Conservation (phyloP, 257 asterid species). For the Parsonsia alboflavescens region DNA sequence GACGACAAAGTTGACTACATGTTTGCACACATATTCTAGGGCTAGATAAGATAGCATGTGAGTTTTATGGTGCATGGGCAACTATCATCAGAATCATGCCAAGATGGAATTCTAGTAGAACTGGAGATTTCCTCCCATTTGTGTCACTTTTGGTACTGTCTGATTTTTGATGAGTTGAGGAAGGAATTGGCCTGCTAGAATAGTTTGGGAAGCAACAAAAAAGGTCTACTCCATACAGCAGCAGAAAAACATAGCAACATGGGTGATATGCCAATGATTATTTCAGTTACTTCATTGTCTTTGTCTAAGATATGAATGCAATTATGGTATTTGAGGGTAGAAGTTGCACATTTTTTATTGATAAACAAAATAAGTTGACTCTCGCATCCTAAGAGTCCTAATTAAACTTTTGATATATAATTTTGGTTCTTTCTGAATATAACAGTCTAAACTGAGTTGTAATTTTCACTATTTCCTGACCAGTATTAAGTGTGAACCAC, state of each 20-base stretch:
- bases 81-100: neutral
- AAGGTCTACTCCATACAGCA: neutral
- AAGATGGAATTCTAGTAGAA: neutral
- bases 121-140: neutral
- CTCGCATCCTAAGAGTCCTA: neutral
- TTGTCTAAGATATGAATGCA: neutral
- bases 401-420: neutral
- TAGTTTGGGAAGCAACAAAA: neutral
- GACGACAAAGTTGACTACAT: neutral
- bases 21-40: neutral
- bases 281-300: neutral
- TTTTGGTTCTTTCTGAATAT: neutral
- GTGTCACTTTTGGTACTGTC: neutral
- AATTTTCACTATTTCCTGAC: neutral
- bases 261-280: neutral
- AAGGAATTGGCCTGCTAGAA: slow-evolving; percentile 4
- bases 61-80: neutral
- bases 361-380: neutral
- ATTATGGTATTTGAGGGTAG: neutral
- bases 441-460: neutral
- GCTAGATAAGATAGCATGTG: neutral
- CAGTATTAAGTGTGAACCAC: neutral
- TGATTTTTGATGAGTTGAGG: neutral
- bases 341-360: neutral
- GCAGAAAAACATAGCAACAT: neutral